Evolutionary conservation across 2,329 filamentous ascomycete genomes (phyloP).

Genomic region (Didymosphaeria variabile): DNA sequence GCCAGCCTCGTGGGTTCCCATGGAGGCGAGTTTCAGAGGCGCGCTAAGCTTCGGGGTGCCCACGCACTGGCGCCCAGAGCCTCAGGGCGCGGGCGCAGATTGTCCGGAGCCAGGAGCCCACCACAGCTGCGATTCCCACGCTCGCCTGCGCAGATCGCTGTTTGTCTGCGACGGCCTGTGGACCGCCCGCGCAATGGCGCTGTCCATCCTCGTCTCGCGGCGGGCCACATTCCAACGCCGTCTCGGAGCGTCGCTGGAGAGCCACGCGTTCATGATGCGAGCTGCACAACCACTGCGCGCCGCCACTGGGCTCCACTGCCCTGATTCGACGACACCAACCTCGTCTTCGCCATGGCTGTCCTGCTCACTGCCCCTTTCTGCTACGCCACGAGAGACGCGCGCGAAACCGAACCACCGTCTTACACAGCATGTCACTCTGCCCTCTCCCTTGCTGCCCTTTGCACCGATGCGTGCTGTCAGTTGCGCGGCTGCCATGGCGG

Average conservation of each 20-base stretch:
- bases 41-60: constrained; percentile 7
- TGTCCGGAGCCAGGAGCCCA: background rate
- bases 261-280: constrained; percentile 20
- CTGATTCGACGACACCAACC: constrained; percentile 9
- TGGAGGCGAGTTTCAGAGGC: constrained; percentile 13
- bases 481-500: constrained; percentile 17
- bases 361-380: constrained; percentile 7
- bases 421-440: constrained; percentile 8
- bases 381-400: background rate
- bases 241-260: constrained; percentile 6
- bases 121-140: background rate
- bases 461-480: background rate
- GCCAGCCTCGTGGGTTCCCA: background rate
- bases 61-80: background rate
- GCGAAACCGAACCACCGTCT: background rate
- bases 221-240: constrained; percentile 12
- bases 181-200: constrained; percentile 1
- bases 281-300: constrained; percentile 1
- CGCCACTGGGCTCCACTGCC: background rate
- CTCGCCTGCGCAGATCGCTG: constrained; percentile 6
- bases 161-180: constrained; percentile 9
- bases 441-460: background rate
- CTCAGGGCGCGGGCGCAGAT: background rate
- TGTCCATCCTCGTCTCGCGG: background rate
- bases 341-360: background rate